Evolutionary conservation across 805 yeast genomes (phyloP), one percentile per base, ranked within the genome.

Genomic region (Saccharomycopsis sp.): DNA sequence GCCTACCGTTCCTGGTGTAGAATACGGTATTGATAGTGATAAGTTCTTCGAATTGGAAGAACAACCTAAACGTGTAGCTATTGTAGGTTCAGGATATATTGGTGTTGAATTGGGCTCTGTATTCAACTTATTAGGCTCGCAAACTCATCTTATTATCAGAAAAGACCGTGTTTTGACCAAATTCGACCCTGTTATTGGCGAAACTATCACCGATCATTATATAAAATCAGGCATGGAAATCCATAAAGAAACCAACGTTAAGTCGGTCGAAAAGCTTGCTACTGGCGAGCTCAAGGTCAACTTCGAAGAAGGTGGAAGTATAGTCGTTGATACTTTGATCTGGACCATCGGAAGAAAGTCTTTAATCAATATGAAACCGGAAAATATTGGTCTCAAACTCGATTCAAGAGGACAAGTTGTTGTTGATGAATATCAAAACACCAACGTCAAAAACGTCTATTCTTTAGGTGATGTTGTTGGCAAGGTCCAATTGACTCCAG

Each of bases 11-110:
- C 86, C 85, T 57, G 98, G 98, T 55, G 82, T 85, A 54, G 94
- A 91, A 68, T 77, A 79, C 60, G 97, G 97, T 60, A 85, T 83
- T 61, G 84, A 87, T 56, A 89, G 97, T 20, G 96, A 94, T 71
- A 97, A 97, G 0, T 94, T 94, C 71, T 94, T 94, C 69, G 82
- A 81, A 63, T 77, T 94, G 64, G 85, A 81, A 61, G 68, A 74
- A 54, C 97, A 92, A 74, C 99, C 99, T 55, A 86, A 90, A 73
- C 80, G 85, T 54, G 98, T 93, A 29, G 98, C 96, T 1, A 79
- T 94, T 62, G 97, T 94, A 12, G 99, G 99, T 66, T 97, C 97
- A 44, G 99, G 99, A 51, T 94, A 94, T 75, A 94, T 94, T 70
- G 98, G 97, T 59, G 87, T 91, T 53, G 99, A 94, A 76, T 80